Evolutionary conservation across 2,329 filamentous ascomycete genomes (phyloP).

Genomic region (Penicillium occitanis): DNA sequence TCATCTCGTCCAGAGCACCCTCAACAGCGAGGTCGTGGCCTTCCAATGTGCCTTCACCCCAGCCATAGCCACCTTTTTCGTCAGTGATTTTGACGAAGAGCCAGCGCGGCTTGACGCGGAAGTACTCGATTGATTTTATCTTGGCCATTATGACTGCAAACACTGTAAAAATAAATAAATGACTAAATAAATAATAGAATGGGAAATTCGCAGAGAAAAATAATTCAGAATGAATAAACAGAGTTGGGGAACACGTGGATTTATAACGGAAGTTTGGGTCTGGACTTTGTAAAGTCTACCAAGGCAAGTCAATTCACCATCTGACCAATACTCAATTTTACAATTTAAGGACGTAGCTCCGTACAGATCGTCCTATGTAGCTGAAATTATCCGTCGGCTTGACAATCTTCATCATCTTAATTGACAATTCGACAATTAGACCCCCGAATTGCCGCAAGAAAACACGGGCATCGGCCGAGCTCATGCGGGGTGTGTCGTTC

Average conservation of each 20-base stretch:
- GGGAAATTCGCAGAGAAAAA: neutral
- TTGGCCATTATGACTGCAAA: conserved; percentile 53
- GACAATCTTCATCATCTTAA: neutral
- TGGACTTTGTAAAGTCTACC: neutral
- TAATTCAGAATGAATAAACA: neutral
- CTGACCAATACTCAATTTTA: neutral
- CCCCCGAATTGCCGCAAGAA: neutral
- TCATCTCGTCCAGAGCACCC: conserved; percentile 68
- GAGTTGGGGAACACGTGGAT: neutral
- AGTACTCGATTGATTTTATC: conserved; percentile 69
- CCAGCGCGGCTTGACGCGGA: conserved; percentile 72
- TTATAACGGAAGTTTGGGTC: conserved; percentile 1
- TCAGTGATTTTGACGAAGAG: conserved; percentile 76
- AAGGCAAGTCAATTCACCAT: neutral
- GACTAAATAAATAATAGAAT: too few species aligned
- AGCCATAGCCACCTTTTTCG: conserved; percentile 62
- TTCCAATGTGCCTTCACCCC: conserved; percentile 74
- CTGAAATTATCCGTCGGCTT: neutral
- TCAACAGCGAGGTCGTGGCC: conserved; percentile 73
- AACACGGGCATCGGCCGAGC: conserved; percentile 1
- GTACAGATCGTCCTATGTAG: neutral
- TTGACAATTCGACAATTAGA: neutral
- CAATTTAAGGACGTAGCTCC: neutral
- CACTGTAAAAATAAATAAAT: too few species aligned
- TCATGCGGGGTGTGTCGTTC: neutral